A percentile compares a stretch with the other conserved stretches of the same genome.
Evolutionary conservation across 129 eudicot genomes (phyloP).

Genomic region (Erigeron canadensis): DNA sequence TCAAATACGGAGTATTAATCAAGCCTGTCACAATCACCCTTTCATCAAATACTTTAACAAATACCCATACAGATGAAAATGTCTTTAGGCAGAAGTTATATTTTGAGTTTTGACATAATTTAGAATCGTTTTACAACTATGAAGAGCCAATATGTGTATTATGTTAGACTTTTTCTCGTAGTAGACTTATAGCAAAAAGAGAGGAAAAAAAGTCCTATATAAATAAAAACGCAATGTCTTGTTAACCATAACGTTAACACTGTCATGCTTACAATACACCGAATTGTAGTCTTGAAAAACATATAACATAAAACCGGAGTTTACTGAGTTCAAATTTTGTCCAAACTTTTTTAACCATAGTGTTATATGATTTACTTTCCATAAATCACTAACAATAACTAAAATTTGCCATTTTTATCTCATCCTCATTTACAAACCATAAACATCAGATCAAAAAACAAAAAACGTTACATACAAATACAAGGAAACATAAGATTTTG

Average conservation of each 20-base stretch:
- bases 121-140: not conserved
- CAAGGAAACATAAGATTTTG: not conserved
- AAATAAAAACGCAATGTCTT: too few species aligned
- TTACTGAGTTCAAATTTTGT: too few species aligned
- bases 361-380: too few species aligned
- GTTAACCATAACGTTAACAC: too few species aligned
- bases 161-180: too few species aligned
- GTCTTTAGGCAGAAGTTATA: not conserved
- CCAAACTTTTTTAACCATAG: too few species aligned
- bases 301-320: too few species aligned
- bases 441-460: not conserved
- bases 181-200: not conserved
- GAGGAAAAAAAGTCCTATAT: not conserved
- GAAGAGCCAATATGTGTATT: not conserved
- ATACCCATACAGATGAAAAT: not conserved
- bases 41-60: not conserved
- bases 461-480: not conserved
- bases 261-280: too few species aligned
- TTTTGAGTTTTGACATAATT: not conserved
- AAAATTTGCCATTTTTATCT: not conserved
- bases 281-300: too few species aligned
- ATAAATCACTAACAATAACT: not conserved
- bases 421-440: not conserved
- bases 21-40: conserved; percentile 1
- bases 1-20: conserved; percentile 9